Conservation (phyloP, 2,329 filamentous ascomycete species). For the Daldinia sp. region DNA sequence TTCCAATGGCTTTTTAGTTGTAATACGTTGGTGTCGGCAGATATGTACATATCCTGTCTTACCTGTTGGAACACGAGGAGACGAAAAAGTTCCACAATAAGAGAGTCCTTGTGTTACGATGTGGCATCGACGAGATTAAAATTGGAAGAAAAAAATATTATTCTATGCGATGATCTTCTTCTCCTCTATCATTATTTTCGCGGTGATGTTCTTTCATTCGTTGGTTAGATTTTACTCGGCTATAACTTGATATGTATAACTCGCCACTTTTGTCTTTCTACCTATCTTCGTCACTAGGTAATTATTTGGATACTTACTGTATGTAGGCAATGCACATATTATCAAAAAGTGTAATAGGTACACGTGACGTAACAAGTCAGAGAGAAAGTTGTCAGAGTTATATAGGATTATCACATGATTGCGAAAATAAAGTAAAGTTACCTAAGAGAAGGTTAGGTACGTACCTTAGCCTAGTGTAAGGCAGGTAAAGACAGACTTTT, state of each 20-base stretch:
- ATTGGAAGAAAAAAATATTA: not conserved
- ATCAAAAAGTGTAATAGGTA: constrained; percentile 2
- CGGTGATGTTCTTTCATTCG: not conserved
- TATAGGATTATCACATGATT: constrained; percentile 36
- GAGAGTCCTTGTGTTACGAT: constrained; percentile 23
- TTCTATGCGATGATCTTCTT: not conserved
- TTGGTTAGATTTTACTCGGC: not conserved
- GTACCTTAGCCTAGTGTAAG: not conserved
- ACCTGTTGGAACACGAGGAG: constrained; percentile 32
- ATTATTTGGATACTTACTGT: no score
- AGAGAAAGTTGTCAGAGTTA: constrained; percentile 16
- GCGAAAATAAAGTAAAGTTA: constrained; percentile 1
- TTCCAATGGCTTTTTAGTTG: constrained; percentile 11
- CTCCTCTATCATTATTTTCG: not conserved
- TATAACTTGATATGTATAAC: not conserved
- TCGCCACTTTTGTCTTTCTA: not conserved
- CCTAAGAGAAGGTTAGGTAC: not conserved
- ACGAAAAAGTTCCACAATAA: constrained; percentile 22
- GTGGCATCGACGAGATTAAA: constrained; percentile 5
- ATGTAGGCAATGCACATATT: not conserved
- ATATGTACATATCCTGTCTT: constrained; percentile 32
- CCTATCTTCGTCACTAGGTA: constrained; percentile 16
- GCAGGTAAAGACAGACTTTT: constrained; percentile 7
- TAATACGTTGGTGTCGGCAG: constrained; percentile 29
- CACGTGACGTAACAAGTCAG: constrained; percentile 19